Conservation (phyloP, 2,329 filamentous ascomycete species). For the Samsoniella hepiali region DNA sequence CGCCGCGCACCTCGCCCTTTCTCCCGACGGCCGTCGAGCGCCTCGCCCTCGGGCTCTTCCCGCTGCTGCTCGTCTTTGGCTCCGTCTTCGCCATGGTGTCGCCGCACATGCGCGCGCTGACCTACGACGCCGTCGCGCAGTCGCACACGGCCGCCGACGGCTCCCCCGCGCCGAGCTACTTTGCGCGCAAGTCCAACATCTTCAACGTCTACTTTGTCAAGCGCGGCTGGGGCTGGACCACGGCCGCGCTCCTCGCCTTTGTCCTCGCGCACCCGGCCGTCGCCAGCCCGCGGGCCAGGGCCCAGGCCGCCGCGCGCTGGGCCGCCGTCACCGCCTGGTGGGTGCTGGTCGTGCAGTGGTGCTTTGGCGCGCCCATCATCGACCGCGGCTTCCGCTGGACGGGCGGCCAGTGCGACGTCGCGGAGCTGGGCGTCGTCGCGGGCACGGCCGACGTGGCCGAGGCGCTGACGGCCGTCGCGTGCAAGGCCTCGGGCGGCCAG, state of each 20-base stretch:
- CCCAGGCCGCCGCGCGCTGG: conserved; percentile 67
- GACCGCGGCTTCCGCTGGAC: conserved; percentile 87
- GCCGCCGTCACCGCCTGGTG: conserved; percentile 70
- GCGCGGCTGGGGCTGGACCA: conserved; percentile 90
- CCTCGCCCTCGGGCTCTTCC: conserved; percentile 67
- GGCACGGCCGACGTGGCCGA: conserved; percentile 46
- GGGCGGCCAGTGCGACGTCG: conserved; percentile 74
- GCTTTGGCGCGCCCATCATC: conserved; percentile 84
- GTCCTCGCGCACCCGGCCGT: conserved; percentile 63
- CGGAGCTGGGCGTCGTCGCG: conserved; percentile 44
- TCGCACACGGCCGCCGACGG: conserved; percentile 55
- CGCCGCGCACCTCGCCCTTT: conserved; percentile 51
- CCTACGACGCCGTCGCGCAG: conserved; percentile 61
- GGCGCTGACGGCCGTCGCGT: conserved; percentile 71
- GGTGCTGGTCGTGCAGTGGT: conserved; percentile 93
- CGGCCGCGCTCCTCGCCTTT: conserved; percentile 68
- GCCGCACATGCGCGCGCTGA: conserved; percentile 61
- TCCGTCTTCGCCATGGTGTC: conserved; percentile 77
- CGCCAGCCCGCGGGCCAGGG: conserved; percentile 33
- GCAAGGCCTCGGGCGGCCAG: conserved; percentile 74
- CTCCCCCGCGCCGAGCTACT: conserved; percentile 74
- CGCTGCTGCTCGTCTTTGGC: conserved; percentile 73
- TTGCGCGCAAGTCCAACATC: conserved; percentile 88
- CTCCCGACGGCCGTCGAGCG: conserved; percentile 68
- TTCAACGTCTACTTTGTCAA: conserved; percentile 96